These are phyloP conservation scores for Penicillium sp. DNA, from an alignment of 2,329 filamentous ascomycete species.

Conservation along the genomic window DNA sequence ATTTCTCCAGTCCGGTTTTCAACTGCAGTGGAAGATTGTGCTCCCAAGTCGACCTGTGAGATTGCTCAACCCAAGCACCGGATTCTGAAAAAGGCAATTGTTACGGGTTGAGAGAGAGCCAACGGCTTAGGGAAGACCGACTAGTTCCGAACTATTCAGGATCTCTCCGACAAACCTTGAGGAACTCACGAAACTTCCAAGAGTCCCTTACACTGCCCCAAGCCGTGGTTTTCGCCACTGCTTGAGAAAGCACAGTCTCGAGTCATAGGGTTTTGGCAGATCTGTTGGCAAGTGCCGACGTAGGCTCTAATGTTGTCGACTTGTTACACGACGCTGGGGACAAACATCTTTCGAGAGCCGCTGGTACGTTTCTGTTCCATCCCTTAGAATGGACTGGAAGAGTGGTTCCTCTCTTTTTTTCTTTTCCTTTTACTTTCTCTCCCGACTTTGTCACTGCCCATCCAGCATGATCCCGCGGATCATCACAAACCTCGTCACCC, in stretches of 20 bases:
- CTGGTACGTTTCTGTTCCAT: conserved; percentile 31
- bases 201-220: background rate
- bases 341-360: conserved; percentile 38
- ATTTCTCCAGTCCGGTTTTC: conserved; percentile 28
- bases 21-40: conserved; percentile 30
- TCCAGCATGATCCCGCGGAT: conserved; percentile 8
- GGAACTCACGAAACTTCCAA: background rate
- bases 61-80: conserved; percentile 5
- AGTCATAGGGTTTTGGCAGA: conserved; percentile 25
- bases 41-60: conserved; percentile 22
- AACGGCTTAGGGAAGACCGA: background rate
- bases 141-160: background rate
- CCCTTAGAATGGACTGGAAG: conserved; percentile 6
- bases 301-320: conserved; percentile 34
- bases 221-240: background rate
- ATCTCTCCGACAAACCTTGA: background rate
- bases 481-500: conserved; percentile 7
- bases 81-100: background rate
- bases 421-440: background rate
- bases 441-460: conserved; percentile 3
- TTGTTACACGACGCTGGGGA: conserved; percentile 36
- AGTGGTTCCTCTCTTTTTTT: conserved; percentile 11
- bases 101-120: background rate
- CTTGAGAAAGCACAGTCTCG: conserved; percentile 13
- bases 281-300: conserved; percentile 27